Percentiles rank a stretch among this genome's conserved stretches.
phyloP scores from a whole-genome alignment of 2,329 filamentous ascomycete genomes.

The Calonectria pteridis region DNA sequence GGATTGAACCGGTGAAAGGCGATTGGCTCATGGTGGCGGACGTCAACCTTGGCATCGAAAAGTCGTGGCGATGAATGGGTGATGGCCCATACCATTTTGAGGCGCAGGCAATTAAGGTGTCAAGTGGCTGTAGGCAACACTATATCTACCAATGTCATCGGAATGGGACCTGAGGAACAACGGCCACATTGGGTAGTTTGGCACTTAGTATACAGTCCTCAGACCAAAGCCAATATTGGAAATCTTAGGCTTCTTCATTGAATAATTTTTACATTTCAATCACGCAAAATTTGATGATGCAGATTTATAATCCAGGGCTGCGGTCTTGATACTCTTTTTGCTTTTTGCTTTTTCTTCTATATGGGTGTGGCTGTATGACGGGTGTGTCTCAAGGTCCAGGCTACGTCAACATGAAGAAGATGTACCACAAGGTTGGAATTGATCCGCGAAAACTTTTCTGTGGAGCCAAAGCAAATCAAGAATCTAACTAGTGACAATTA shows the following conservation, averaged over 20 bases:
- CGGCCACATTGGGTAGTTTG: neutral
- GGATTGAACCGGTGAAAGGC: neutral
- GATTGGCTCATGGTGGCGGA: constrained; percentile 25
- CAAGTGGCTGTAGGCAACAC: neutral
- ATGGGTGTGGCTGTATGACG: neutral
- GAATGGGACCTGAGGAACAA: neutral
- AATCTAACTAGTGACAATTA: neutral
- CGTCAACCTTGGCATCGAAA: neutral
- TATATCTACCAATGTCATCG: neutral
- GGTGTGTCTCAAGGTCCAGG: neutral
- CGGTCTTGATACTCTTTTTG: neutral
- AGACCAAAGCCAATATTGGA: neutral
- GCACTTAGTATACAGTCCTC: neutral
- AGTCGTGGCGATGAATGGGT: neutral
- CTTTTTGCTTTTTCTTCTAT: neutral
- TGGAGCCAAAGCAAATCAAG: neutral
- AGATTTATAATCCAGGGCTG: neutral
- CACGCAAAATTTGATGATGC: neutral
- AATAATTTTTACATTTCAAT: neutral
- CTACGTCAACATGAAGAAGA: neutral
- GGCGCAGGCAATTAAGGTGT: neutral
- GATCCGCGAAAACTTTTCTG: neutral
- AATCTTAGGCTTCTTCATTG: neutral
- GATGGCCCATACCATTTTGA: neutral
- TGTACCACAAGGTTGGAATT: neutral